These are phyloP conservation scores for Colletotrichum horii DNA, from an alignment of 2,329 filamentous ascomycete species.

Conservation along the genomic window DNA sequence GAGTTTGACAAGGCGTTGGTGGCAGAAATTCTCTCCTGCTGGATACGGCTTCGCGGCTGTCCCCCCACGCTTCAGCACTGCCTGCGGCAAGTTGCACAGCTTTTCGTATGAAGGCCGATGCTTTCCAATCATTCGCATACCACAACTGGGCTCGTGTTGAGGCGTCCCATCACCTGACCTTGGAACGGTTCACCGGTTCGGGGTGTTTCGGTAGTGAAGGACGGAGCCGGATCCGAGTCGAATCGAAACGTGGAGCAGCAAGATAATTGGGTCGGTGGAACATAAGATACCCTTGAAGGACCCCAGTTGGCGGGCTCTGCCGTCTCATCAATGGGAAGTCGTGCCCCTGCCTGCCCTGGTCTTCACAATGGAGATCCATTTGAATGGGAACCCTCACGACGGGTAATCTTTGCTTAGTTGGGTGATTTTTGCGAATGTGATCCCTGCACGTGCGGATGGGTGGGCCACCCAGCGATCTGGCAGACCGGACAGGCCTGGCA, in stretches of 20 bases:
- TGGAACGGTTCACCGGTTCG: neutral
- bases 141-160: neutral
- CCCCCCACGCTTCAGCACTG: neutral
- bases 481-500: slow-evolving; percentile 17
- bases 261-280: slow-evolving; percentile 3
- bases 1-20: neutral
- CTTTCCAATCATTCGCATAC: neutral
- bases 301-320: slow-evolving; percentile 22
- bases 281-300: slow-evolving; percentile 1
- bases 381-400: slow-evolving; percentile 8
- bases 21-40: slow-evolving; percentile 10
- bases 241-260: slow-evolving; percentile 12
- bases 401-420: slow-evolving; percentile 20
- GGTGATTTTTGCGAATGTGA: slow-evolving; percentile 19
- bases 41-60: neutral
- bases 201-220: slow-evolving; percentile 11
- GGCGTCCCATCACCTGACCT: neutral
- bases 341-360: neutral
- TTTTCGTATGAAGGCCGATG: neutral
- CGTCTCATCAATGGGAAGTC: slow-evolving; percentile 19
- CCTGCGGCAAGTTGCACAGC: neutral
- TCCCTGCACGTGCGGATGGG: slow-evolving; percentile 9
- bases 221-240: slow-evolving; percentile 18
- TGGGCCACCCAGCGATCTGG: slow-evolving; percentile 21
- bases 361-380: slow-evolving; percentile 5